Evolutionary conservation across 257 asterid species (phyloP).

Genomic region (Scutellaria galericulata): DNA sequence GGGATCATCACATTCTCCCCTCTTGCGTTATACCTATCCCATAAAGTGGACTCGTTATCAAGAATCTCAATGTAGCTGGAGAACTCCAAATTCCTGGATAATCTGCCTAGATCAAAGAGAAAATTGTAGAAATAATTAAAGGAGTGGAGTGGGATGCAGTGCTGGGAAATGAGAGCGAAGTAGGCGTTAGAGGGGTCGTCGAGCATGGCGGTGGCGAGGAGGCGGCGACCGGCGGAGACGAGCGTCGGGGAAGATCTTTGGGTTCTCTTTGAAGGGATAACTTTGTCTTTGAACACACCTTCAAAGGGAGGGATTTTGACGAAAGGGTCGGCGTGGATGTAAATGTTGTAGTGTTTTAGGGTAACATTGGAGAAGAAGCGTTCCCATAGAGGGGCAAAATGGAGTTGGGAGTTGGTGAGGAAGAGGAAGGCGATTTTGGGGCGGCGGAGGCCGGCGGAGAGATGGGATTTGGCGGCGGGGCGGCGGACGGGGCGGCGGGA

Average conservation of each 20-base stretch:
- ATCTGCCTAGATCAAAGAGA: conserved; percentile 62
- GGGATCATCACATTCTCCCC: conserved; percentile 80
- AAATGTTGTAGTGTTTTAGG: conserved; percentile 61
- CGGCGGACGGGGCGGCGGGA: conserved; percentile 55
- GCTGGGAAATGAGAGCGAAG: conserved; percentile 53
- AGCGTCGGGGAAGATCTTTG: conserved; percentile 87
- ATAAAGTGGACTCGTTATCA: conserved; percentile 43
- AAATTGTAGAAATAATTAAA: conserved; percentile 53
- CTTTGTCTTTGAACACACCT: conserved; percentile 58
- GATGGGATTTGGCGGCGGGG: conserved; percentile 67
- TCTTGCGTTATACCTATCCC: conserved; percentile 75
- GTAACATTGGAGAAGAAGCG: conserved; percentile 61
- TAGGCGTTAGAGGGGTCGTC: conserved; percentile 52
- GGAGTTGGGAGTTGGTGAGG: conserved; percentile 75
- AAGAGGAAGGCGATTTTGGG: conserved; percentile 90
- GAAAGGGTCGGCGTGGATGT: conserved; percentile 81
- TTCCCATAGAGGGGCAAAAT: conserved; percentile 79
- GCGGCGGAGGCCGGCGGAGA: conserved; percentile 68
- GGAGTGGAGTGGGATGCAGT: conserved; percentile 56
- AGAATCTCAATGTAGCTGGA: conserved; percentile 58
- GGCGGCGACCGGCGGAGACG: conserved; percentile 57
- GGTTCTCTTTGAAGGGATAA: conserved; percentile 74
- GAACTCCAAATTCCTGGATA: conserved; percentile 52
- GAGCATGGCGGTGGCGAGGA: conserved; percentile 58
- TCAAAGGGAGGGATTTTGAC: conserved; percentile 45